A percentile compares a stretch with the other conserved stretches of the same genome.
These are phyloP conservation scores for Pythium guiyangense DNA, from an alignment of 352 stramenopile species.

Conservation along the genomic window DNA sequence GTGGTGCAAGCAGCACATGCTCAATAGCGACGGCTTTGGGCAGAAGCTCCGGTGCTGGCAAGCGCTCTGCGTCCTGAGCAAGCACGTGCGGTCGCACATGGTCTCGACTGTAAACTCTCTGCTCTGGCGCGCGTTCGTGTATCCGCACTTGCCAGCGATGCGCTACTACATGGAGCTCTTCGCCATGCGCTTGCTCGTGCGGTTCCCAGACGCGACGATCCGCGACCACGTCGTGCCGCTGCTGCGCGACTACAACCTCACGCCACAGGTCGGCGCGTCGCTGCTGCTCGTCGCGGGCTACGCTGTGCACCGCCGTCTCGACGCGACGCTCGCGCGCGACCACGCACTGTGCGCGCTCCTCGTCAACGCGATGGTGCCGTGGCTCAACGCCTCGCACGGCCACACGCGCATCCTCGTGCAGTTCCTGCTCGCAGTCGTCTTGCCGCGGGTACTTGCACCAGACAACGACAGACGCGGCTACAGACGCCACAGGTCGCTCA, in stretches of 20 bases:
- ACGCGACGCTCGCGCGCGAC: slow-evolving; percentile 16
- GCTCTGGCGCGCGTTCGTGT: slow-evolving; percentile 48
- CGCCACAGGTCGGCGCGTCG: slow-evolving; percentile 63
- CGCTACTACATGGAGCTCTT: slow-evolving; percentile 84
- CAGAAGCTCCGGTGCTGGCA: slow-evolving; percentile 77
- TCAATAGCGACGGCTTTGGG: slow-evolving; percentile 81
- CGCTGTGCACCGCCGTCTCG: slow-evolving; percentile 26
- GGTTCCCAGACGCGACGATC: slow-evolving; percentile 43
- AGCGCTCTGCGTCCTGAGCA: slow-evolving; percentile 65
- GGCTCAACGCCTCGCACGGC: slow-evolving; percentile 77
- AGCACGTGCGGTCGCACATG: slow-evolving; percentile 29
- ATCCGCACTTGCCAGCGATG: slow-evolving; percentile 59
- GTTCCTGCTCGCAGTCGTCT: slow-evolving; percentile 57
- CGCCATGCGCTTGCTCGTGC: slow-evolving; percentile 57
- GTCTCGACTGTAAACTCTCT: slow-evolving; percentile 23
- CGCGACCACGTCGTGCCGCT: slow-evolving; percentile 43
- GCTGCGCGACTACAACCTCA: slow-evolving; percentile 63
- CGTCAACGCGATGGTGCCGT: slow-evolving; percentile 56
- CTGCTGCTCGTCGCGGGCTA: slow-evolving; percentile 55
- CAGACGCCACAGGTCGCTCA: background rate
- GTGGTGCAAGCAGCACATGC: slow-evolving; percentile 78
- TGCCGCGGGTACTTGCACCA: slow-evolving; percentile 59
- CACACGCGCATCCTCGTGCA: slow-evolving; percentile 79
- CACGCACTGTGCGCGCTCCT: slow-evolving; percentile 19
- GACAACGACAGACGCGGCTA: too few relatives aligned